phyloP scores from a whole-genome alignment of 768 basidiomycete genomes.

The Cyclocybe aegerita region DNA sequence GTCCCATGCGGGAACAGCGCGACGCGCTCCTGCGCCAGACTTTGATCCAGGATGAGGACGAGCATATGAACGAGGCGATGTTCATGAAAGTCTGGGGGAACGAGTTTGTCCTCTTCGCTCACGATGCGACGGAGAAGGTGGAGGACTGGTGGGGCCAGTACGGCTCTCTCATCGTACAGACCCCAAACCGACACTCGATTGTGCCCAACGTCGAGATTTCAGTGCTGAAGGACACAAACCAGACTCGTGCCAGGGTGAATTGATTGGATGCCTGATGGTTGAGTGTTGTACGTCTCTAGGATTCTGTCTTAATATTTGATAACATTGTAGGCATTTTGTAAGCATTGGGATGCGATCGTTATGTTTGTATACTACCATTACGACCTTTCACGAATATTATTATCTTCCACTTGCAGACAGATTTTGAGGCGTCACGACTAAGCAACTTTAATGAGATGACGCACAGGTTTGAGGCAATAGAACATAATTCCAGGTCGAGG shows the following conservation, averaged over 20 bases:
- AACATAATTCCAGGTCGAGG: no score
- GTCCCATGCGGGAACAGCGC: constrained; percentile 43
- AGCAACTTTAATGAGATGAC: no score
- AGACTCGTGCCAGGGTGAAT: not conserved
- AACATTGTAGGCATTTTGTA: no score
- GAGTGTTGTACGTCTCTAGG: no score
- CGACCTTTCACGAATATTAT: no score
- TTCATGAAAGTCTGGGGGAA: constrained; percentile 52
- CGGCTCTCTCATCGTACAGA: constrained; percentile 19
- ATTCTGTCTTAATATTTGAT: no score
- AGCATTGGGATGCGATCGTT: no score
- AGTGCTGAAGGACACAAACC: constrained; percentile 1
- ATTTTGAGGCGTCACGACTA: no score
- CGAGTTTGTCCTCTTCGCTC: constrained; percentile 46
- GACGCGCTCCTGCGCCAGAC: constrained; percentile 40
- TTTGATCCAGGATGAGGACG: constrained; percentile 29
- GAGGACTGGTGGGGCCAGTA: constrained; percentile 65
- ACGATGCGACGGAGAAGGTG: constrained; percentile 55
- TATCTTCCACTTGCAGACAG: no score
- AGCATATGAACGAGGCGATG: constrained; percentile 45
- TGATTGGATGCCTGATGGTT: no score
- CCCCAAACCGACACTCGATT: constrained; percentile 4
- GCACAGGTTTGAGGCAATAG: no score
- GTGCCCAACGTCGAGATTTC: constrained; percentile 10
- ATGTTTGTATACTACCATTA: no score